phyloP scores from a whole-genome alignment of 2,329 filamentous ascomycete species.

The Diaporthe vexans region DNA sequence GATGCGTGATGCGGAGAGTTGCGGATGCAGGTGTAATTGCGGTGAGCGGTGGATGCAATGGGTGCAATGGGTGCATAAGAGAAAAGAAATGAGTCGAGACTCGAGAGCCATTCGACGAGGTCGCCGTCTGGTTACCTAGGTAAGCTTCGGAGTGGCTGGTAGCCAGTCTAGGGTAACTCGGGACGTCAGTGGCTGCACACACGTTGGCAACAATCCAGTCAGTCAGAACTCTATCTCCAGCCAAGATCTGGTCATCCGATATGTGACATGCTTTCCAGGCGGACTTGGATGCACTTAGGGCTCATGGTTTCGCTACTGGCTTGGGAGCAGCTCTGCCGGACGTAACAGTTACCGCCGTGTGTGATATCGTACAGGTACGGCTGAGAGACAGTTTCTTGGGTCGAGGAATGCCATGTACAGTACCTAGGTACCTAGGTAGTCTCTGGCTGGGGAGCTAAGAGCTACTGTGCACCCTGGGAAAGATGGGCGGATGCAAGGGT shows the following conservation, averaged over 20 bases:
- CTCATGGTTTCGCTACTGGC: neutral
- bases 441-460: neutral
- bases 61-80: neutral
- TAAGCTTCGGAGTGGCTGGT: conserved; percentile 12
- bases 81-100: conserved; percentile 10
- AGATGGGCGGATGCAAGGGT: neutral
- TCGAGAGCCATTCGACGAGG: neutral
- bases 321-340: conserved; percentile 6
- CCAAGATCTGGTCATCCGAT: conserved; percentile 27
- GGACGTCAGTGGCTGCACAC: conserved; percentile 12
- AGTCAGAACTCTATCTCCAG: conserved; percentile 31
- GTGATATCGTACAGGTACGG: neutral
- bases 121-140: conserved; percentile 6
- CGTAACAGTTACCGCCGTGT: conserved; percentile 1
- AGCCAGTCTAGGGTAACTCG: neutral
- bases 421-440: no score
- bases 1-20: neutral
- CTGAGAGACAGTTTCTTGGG: neutral
- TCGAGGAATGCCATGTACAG: no score
- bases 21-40: neutral
- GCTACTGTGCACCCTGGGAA: neutral
- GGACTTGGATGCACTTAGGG: neutral
- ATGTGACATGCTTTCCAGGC: conserved; percentile 4
- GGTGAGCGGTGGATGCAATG: conserved; percentile 14
- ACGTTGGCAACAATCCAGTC: conserved; percentile 13